Conservation (phyloP, 306 rosid genomes). For the Trifolium repens region DNA sequence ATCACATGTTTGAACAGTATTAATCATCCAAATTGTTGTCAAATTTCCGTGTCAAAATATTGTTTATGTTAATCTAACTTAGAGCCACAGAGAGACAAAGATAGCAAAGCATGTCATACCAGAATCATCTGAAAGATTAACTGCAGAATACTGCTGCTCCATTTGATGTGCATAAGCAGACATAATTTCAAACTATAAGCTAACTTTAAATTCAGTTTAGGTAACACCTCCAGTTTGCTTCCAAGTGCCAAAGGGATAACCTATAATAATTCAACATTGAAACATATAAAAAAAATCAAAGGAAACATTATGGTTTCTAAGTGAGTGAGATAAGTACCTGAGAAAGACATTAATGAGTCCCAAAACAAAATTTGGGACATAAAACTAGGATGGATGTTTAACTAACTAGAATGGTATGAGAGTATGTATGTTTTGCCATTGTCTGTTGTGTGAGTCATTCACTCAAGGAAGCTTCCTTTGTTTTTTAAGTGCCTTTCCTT, state of each 20-base stretch:
- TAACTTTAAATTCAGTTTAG: constrained; percentile 41
- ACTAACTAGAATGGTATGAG: neutral
- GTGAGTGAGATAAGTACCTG: constrained; percentile 42
- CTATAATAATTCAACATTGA: constrained; percentile 47
- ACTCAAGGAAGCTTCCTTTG: constrained; percentile 52
- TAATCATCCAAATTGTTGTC: too few relatives aligned
- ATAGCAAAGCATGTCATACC: constrained; percentile 49
- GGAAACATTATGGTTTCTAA: neutral
- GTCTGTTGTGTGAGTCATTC: constrained; percentile 28
- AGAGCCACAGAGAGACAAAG: constrained; percentile 18
- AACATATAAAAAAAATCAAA: constrained; percentile 2
- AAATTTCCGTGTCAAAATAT: too few relatives aligned
- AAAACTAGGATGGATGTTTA: neutral
- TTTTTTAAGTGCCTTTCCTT: constrained; percentile 24
- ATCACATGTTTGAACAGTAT: too few relatives aligned
- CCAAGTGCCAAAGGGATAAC: constrained; percentile 44
- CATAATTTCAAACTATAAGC: constrained; percentile 48
- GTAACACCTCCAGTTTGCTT: constrained; percentile 41
- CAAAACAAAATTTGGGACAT: constrained; percentile 15
- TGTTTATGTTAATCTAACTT: too few relatives aligned
- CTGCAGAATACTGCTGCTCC: constrained; percentile 66
- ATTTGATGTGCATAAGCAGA: constrained; percentile 70
- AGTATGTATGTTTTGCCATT: constrained; percentile 28
- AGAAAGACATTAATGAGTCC: constrained; percentile 42
- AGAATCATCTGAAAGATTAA: constrained; percentile 57